Evolutionary conservation across 2,329 filamentous ascomycete species (phyloP).

Genomic region (Penicillium palitans): DNA sequence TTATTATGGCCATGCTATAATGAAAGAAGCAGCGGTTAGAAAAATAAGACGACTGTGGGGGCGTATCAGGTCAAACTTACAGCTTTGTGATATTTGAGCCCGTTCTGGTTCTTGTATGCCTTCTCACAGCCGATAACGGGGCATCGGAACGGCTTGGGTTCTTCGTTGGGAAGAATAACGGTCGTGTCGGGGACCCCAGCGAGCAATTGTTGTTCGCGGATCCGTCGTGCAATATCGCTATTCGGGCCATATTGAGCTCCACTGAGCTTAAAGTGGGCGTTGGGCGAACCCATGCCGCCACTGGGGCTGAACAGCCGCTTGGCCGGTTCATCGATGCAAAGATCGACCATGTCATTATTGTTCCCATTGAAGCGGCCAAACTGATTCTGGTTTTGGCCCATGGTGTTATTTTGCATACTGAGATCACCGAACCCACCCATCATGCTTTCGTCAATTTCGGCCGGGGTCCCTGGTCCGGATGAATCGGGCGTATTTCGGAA

Average conservation of each 20-base stretch:
- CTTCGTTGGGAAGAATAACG: conserved; percentile 65
- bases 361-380: conserved; percentile 47
- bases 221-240: conserved; percentile 68
- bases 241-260: conserved; percentile 74
- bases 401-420: conserved; percentile 53
- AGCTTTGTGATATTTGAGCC: conserved; percentile 83
- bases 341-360: conserved; percentile 56
- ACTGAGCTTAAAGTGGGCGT: conserved; percentile 73
- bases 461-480: conserved; percentile 68
- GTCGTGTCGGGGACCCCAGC: conserved; percentile 55
- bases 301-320: conserved; percentile 90
- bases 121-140: conserved; percentile 98
- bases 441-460: conserved; percentile 73
- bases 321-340: conserved; percentile 86
- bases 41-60: conserved; percentile 20
- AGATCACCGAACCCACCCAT: conserved; percentile 63
- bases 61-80: conserved; percentile 47
- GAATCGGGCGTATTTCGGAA: conserved; percentile 61
- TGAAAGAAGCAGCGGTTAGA: conserved; percentile 9
- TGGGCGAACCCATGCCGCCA: conserved; percentile 66
- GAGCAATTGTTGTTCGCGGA: conserved; percentile 64
- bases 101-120: conserved; percentile 99
- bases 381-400: conserved; percentile 45
- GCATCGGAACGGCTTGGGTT: conserved; percentile 96
- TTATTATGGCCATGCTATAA: conserved; percentile 84